Evolutionary conservation across 768 basidiomycete species (phyloP).

Genomic region (Mrakia blollopis): DNA sequence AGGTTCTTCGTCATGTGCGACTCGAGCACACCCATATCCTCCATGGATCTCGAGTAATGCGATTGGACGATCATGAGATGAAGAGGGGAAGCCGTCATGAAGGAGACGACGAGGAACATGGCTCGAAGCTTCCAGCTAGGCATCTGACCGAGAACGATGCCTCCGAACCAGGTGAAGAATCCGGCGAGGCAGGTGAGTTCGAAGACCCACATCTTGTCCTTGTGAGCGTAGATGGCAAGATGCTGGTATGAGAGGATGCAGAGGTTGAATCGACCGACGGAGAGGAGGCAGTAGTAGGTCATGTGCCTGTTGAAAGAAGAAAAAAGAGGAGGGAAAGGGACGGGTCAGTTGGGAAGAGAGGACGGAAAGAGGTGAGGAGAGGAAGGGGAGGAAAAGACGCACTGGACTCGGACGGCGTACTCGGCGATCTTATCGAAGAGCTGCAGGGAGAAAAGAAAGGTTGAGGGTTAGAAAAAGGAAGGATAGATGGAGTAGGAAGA

Average conservation of each 20-base stretch:
- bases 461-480: no score
- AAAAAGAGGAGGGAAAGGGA: background rate
- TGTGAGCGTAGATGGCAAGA: slow-evolving; percentile 18
- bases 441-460: no score
- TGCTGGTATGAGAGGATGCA: slow-evolving; percentile 27
- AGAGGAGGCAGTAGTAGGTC: slow-evolving; percentile 24
- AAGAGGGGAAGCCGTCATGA: slow-evolving; percentile 21
- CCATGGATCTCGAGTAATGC: slow-evolving; percentile 25
- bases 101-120: slow-evolving; percentile 22
- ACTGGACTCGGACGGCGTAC: slow-evolving; percentile 20
- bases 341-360: background rate
- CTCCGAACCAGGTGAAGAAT: slow-evolving; percentile 27
- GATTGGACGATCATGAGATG: slow-evolving; percentile 27
- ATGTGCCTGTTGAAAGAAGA: background rate
- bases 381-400: no score
- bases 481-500: no score
- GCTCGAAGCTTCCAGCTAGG: slow-evolving; percentile 18
- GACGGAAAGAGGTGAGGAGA: background rate
- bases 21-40: slow-evolving; percentile 26
- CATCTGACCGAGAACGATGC: slow-evolving; percentile 14
- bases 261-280: slow-evolving; percentile 23
- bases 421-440: slow-evolving; percentile 17
- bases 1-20: slow-evolving; percentile 22
- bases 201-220: slow-evolving; percentile 7
- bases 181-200: slow-evolving; percentile 5